Evolutionary conservation across 1,284 basidiomycete species (phyloP).

Genomic region (Athelia sp.): DNA sequence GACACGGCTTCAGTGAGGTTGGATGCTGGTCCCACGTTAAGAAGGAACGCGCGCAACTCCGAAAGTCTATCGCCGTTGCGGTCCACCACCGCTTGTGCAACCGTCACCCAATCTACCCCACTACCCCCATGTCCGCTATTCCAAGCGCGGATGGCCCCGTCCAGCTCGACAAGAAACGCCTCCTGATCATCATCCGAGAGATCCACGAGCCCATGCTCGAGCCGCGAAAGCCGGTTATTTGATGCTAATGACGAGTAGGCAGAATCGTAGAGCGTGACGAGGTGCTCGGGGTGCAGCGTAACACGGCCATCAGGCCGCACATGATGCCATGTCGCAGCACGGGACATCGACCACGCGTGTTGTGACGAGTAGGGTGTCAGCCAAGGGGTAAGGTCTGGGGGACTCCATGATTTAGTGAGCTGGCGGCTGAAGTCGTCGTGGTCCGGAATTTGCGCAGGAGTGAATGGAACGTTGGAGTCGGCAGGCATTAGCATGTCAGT

Average conservation of each 20-base stretch:
- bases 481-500: no score
- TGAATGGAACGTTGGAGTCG: no score
- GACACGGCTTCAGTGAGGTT: background rate
- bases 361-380: background rate
- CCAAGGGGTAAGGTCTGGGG: background rate
- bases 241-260: background rate
- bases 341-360: background rate
- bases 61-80: background rate
- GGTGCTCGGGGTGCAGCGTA: background rate
- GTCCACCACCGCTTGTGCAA: constrained; percentile 1
- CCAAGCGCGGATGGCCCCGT: background rate
- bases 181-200: background rate
- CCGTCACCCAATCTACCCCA: background rate
- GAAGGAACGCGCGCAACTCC: background rate
- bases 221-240: background rate
- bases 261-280: background rate
- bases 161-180: background rate
- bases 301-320: background rate
- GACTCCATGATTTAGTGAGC: background rate
- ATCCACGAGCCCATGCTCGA: background rate
- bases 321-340: background rate
- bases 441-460: no score
- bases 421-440: no score
- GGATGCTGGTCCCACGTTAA: background rate
- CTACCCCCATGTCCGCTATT: background rate